phyloP scores from a whole-genome alignment of 805 yeast genomes.

The Lipomyces chichibuensis region DNA sequence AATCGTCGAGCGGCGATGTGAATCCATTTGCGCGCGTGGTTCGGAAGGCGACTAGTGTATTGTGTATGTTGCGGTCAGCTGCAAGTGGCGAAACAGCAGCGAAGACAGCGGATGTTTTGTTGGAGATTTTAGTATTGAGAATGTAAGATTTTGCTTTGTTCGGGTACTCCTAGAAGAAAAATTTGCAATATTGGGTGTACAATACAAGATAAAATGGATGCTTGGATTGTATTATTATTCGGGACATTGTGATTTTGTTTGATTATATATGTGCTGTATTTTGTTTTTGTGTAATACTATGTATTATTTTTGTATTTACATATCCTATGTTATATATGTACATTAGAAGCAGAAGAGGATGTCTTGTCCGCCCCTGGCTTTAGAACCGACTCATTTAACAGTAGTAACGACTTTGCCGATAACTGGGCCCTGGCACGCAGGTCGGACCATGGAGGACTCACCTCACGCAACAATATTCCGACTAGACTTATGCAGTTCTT shows the following conservation, averaged over 20 bases:
- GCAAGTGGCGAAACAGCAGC: slow-evolving; percentile 18
- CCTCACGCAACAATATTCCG: no score
- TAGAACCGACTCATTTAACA: no score
- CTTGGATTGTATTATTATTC: slow-evolving; percentile 3
- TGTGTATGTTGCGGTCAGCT: slow-evolving; percentile 8
- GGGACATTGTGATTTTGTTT: slow-evolving; percentile 8
- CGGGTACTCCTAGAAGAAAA: neutral
- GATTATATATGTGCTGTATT: slow-evolving; percentile 1
- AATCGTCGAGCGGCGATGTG: neutral
- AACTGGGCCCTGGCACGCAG: no score
- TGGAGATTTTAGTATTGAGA: slow-evolving; percentile 25
- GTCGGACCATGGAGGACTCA: no score
- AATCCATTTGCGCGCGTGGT: slow-evolving; percentile 32
- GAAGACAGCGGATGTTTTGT: slow-evolving; percentile 15
- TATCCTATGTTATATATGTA: slow-evolving; percentile 1
- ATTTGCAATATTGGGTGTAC: neutral
- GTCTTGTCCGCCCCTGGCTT: neutral
- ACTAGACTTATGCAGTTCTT: no score
- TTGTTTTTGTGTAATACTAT: slow-evolving; percentile 7
- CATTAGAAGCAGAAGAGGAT: neutral
- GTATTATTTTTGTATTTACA: slow-evolving; percentile 9
- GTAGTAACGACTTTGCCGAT: no score
- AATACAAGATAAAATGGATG: neutral
- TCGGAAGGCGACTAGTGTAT: slow-evolving; percentile 26
- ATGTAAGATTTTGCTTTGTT: slow-evolving; percentile 7